Percentiles rank a stretch among this genome's conserved stretches.
Conservation (phyloP, 352 stramenopile genomes). For the Globisporangium ultimum region DNA sequence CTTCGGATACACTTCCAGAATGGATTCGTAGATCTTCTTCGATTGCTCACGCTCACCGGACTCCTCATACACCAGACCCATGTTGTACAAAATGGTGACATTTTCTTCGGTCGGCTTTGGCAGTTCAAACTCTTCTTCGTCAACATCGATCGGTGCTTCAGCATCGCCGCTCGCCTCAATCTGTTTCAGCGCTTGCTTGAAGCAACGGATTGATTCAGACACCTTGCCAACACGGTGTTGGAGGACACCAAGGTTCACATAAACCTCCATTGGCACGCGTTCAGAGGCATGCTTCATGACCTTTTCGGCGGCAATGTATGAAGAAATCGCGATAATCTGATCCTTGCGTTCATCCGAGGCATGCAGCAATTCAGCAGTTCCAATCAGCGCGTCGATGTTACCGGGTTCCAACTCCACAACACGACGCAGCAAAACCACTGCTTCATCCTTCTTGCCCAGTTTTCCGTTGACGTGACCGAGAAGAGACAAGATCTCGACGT, state of each 20-base stretch:
- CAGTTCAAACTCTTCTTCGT: slow-evolving; percentile 26
- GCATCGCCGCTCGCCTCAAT: slow-evolving; percentile 33
- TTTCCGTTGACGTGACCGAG: slow-evolving; percentile 82
- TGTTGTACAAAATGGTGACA: slow-evolving; percentile 95
- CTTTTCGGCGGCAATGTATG: slow-evolving; percentile 85
- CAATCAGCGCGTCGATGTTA: slow-evolving; percentile 82
- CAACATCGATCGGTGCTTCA: slow-evolving; percentile 19
- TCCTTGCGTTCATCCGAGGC: slow-evolving; percentile 79
- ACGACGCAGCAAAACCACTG: slow-evolving; percentile 72
- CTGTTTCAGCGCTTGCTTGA: slow-evolving; percentile 75
- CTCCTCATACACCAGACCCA: slow-evolving; percentile 93
- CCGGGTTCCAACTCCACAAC: slow-evolving; percentile 83
- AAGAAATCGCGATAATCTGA: slow-evolving; percentile 88
- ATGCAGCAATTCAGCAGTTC: slow-evolving; percentile 78
- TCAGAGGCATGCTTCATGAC: slow-evolving; percentile 85
- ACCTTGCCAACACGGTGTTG: slow-evolving; percentile 87
- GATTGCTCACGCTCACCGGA: slow-evolving; percentile 88
- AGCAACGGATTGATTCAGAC: slow-evolving; percentile 89
- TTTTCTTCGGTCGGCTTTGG: slow-evolving; percentile 72
- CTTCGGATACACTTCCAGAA: slow-evolving; percentile 90
- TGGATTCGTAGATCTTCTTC: slow-evolving; percentile 92
- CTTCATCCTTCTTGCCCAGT: slow-evolving; percentile 78
- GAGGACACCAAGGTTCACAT: slow-evolving; percentile 80
- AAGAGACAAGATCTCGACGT: slow-evolving; percentile 81
- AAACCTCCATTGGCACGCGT: slow-evolving; percentile 77